Conservation (phyloP, 768 basidiomycete species). For the Pulveroboletus sp. region DNA sequence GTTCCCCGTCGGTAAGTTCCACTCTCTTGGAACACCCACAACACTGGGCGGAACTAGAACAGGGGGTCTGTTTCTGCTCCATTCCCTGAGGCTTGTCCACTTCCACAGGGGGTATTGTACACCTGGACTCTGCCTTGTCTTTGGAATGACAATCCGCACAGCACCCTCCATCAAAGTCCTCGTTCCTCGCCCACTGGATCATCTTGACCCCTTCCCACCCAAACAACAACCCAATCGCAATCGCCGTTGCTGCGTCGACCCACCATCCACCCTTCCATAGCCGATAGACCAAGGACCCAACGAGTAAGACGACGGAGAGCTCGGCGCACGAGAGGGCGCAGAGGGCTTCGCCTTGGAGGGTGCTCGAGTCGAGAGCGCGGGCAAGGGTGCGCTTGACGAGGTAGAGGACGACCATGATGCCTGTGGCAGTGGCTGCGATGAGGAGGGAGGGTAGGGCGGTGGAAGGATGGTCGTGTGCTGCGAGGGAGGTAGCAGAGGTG, state of each 20-base stretch:
- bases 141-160: slow-evolving; percentile 15
- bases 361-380: slow-evolving; percentile 37
- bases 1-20: background rate
- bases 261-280: slow-evolving; percentile 43
- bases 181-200: slow-evolving; percentile 12
- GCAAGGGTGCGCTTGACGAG: slow-evolving; percentile 42
- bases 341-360: slow-evolving; percentile 40
- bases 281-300: slow-evolving; percentile 36
- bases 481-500: slow-evolving; percentile 33
- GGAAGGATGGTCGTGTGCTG: slow-evolving; percentile 33
- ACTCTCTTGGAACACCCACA: slow-evolving; percentile 1
- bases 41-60: background rate
- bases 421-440: slow-evolving; percentile 37
- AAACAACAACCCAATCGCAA: slow-evolving; percentile 5
- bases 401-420: slow-evolving; percentile 39
- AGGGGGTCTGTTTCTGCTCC: background rate
- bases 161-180: slow-evolving; percentile 36
- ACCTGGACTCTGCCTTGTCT: background rate
- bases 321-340: slow-evolving; percentile 43
- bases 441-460: slow-evolving; percentile 38
- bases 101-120: background rate
- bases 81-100: background rate
- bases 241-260: slow-evolving; percentile 21
- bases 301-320: slow-evolving; percentile 39
- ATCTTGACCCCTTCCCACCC: slow-evolving; percentile 29